These are phyloP conservation scores for Endothia cerciana DNA, from an alignment of 2,329 filamentous ascomycete species.

Conservation along the genomic window DNA sequence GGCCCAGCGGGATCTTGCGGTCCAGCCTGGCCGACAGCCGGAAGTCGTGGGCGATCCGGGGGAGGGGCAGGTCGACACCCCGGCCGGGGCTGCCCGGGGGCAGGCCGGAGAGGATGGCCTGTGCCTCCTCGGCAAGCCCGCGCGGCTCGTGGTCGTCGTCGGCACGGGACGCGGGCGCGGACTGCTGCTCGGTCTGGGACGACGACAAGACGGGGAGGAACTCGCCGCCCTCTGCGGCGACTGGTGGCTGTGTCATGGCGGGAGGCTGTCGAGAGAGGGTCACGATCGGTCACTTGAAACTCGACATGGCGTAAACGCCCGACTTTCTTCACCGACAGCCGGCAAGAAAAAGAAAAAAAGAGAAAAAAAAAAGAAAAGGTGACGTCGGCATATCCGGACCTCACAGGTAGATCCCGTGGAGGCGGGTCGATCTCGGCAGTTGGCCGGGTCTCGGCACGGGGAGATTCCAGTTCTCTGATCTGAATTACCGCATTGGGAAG, in stretches of 20 bases:
- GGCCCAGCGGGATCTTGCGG: slow-evolving; percentile 26
- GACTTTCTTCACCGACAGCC: too few species aligned
- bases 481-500: background rate
- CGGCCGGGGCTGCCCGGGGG: slow-evolving; percentile 21
- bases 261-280: background rate
- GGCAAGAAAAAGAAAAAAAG: too few species aligned
- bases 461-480: background rate
- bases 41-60: slow-evolving; percentile 27
- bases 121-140: background rate
- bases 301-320: too few species aligned
- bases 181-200: slow-evolving; percentile 5
- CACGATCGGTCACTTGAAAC: too few species aligned
- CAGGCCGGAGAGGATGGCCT: slow-evolving; percentile 22
- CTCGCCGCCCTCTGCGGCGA: slow-evolving; percentile 4
- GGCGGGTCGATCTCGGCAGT: slow-evolving; percentile 3
- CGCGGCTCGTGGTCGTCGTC: background rate
- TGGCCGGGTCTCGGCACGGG: slow-evolving; percentile 2
- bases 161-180: background rate
- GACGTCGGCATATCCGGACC: background rate
- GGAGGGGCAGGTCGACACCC: slow-evolving; percentile 22
- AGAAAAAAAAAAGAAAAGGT: too few species aligned
- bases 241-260: slow-evolving; percentile 1
- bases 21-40: slow-evolving; percentile 28
- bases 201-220: slow-evolving; percentile 18
- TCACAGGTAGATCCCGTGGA: background rate